Percentiles rank a stretch among this genome's conserved stretches.
Evolutionary conservation across 371 early-diverging fungal genomes (phyloP).

Genomic region (Thermomucor indicae-seudaticae): DNA sequence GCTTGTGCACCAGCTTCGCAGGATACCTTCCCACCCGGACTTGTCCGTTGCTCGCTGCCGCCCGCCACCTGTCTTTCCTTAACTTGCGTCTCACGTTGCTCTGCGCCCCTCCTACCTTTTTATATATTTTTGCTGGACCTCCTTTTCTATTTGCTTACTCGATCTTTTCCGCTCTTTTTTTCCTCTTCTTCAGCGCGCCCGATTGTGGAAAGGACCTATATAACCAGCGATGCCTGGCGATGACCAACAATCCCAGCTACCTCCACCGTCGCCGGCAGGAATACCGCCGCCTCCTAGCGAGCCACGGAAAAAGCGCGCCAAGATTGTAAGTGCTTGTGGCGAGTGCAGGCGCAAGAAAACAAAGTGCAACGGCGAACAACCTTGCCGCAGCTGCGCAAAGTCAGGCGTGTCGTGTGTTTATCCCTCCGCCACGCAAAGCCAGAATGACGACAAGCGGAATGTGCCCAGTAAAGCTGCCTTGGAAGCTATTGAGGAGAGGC

Average conservation of each 20-base stretch:
- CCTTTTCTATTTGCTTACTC: no score
- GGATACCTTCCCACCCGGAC: no score
- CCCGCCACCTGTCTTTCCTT: no score
- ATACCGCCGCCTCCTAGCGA: slow-evolving; percentile 1
- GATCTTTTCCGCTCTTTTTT: no score
- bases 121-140: no score
- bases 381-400: slow-evolving; percentile 59
- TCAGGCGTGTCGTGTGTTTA: slow-evolving; percentile 45
- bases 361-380: slow-evolving; percentile 57
- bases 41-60: no score
- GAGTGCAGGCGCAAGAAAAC: slow-evolving; percentile 54
- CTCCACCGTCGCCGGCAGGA: neutral
- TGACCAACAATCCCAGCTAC: slow-evolving; percentile 11
- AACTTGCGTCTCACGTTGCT: no score
- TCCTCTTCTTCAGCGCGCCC: no score
- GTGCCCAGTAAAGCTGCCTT: slow-evolving; percentile 22
- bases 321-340: slow-evolving; percentile 58
- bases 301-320: slow-evolving; percentile 53
- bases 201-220: no score
- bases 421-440: slow-evolving; percentile 24
- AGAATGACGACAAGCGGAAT: slow-evolving; percentile 27
- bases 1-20: no score
- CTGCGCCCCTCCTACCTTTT: no score
- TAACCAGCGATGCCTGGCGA: slow-evolving; percentile 19
- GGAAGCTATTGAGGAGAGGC: slow-evolving; percentile 34